phyloP scores from a whole-genome alignment of 169 alveolate genomes.

The Sarcocystis neurona region DNA sequence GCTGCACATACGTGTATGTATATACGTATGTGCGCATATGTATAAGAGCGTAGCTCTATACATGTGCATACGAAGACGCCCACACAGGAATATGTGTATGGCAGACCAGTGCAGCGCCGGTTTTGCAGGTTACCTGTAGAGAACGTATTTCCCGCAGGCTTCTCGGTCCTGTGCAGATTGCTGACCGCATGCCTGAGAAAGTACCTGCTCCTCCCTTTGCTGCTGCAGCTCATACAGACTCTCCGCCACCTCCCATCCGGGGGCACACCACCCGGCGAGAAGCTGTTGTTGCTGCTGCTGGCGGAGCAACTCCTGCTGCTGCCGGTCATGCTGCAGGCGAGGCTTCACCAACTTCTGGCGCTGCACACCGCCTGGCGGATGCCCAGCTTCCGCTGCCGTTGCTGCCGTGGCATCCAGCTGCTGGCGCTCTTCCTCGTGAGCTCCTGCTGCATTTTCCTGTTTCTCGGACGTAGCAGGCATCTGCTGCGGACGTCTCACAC shows the following conservation, averaged over 20 bases:
- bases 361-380: neutral
- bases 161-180: neutral
- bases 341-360: neutral
- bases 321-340: neutral
- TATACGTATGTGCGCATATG: neutral
- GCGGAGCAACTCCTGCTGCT: neutral
- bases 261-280: slow-evolving; percentile 40
- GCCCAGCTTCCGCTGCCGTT: neutral
- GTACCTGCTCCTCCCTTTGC: neutral
- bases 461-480: no score
- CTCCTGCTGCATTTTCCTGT: neutral
- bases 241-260: slow-evolving; percentile 28
- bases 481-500: no score
- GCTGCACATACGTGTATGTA: neutral
- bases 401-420: neutral
- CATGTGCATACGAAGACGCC: neutral
- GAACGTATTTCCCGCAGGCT: no score
- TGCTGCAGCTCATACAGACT: neutral
- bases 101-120: neutral
- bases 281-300: neutral
- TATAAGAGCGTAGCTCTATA: neutral
- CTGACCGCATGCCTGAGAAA: no score
- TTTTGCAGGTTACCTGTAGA: neutral
- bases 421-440: no score
- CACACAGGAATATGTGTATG: neutral